Percentiles rank a stretch among this genome's conserved stretches.
These are phyloP conservation scores for Candida pini DNA, from an alignment of 805 yeast species.

Conservation along the genomic window DNA sequence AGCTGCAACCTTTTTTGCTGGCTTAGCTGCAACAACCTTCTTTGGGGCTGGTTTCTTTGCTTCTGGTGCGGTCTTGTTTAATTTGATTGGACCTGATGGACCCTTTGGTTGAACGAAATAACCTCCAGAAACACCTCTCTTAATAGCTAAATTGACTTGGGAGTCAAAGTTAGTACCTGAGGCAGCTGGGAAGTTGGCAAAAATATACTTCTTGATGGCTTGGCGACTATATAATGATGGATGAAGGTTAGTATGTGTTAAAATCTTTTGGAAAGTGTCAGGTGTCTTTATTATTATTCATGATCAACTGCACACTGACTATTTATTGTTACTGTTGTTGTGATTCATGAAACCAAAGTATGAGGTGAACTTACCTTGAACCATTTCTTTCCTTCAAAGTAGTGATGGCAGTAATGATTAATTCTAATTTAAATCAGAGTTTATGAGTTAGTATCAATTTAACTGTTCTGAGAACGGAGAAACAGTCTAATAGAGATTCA, in stretches of 20 bases:
- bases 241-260: background rate
- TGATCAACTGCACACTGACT: too few relatives aligned
- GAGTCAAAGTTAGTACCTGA: slow-evolving; percentile 68
- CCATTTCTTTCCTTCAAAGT: slow-evolving; percentile 79
- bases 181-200: slow-evolving; percentile 51
- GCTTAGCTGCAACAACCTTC: slow-evolving; percentile 25
- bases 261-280: too few relatives aligned
- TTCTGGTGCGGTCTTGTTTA: slow-evolving; percentile 38
- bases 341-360: too few relatives aligned
- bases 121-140: slow-evolving; percentile 75
- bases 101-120: slow-evolving; percentile 84
- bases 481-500: background rate
- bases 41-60: slow-evolving; percentile 26
- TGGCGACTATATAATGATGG: slow-evolving; percentile 50
- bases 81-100: slow-evolving; percentile 79
- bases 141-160: slow-evolving; percentile 70
- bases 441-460: background rate
- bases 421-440: slow-evolving; percentile 34
- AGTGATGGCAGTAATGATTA: slow-evolving; percentile 62
- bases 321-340: too few relatives aligned
- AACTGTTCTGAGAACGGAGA: background rate
- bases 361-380: slow-evolving; percentile 45
- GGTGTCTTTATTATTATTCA: too few relatives aligned
- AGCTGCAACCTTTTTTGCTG: slow-evolving; percentile 24
- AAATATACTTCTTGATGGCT: slow-evolving; percentile 79